Base-by-base conservation (phyloP, 75 land plant genomes). In the Selaginella tamariscina region DNA sequence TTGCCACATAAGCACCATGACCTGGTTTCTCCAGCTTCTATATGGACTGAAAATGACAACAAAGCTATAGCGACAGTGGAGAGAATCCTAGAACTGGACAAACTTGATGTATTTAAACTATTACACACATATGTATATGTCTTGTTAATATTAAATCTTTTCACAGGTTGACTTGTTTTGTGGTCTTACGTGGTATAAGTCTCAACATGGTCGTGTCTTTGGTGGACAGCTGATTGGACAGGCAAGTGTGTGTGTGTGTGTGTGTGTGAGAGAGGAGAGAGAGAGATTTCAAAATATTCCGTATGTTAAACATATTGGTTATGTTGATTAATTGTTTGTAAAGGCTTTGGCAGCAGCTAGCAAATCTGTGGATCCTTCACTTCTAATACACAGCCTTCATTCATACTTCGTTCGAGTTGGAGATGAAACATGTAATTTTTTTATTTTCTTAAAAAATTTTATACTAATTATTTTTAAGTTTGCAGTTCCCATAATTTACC, bases 281-380 rank as follows among this genome's bases (percentile, higher is more conserved):
- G n/a, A n/a, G n/a, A n/a, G n/a, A n/a, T n/a, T n/a, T n/a, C n/a
- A n/a, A n/a, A n/a, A n/a, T n/a, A n/a, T n/a, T n/a, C n/a, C n/a
- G n/a, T n/a, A n/a, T n/a, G n/a, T n/a, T n/a, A n/a, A n/a, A n/a
- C n/a, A n/a, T n/a, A n/a, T n/a, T n/a, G n/a, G n/a, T n/a, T n/a
- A n/a, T n/a, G n/a, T n/a, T n/a, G 66, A 33, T 30, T 9, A n/a
- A 70, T 65, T 31, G 2, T 49, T 31, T 24, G 33, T 59, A 70
- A 84, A 95, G 99, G 99, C 97, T 65, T 72, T 95, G 56, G 92
- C 97, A 62, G 99, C 99, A 66, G 99, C 99, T 68, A 85, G 82
- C 60, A 95, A 91, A 71, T 85, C 92, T 59, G 89, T 95, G 69
- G 97, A 95, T 79, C 89, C 83, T 56, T 75, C 81, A 21, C 85